A percentile compares a stretch with the other conserved stretches of the same genome.
Conservation (phyloP, 1,284 basidiomycete genomes). For the Ceratobasidium sp. region DNA sequence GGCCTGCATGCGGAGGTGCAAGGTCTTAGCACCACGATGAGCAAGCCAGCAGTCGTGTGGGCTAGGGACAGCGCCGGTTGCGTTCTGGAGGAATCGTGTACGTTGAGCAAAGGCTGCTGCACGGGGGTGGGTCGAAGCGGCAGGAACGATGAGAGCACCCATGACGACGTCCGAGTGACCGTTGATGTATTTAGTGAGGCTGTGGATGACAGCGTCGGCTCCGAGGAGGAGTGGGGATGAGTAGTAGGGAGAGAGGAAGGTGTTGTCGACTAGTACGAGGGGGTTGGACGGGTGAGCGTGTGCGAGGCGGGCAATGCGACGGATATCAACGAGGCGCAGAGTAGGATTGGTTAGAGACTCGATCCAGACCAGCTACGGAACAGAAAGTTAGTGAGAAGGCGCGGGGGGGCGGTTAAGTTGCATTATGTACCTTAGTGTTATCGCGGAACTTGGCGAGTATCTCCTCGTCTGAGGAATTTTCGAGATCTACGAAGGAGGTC, state of each 20-base stretch:
- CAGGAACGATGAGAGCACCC: conserved; percentile 82
- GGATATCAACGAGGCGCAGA: conserved; percentile 86
- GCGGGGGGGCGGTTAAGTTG: conserved; percentile 5
- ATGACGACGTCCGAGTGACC: conserved; percentile 94
- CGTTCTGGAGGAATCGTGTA: conserved; percentile 93
- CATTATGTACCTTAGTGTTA: conserved; percentile 80
- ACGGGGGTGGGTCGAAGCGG: conserved; percentile 60
- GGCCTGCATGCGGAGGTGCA: conserved; percentile 86
- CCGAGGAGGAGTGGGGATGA: conserved; percentile 88
- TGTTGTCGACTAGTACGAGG: conserved; percentile 91
- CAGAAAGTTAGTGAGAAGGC: conserved; percentile 26
- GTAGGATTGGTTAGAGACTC: conserved; percentile 97
- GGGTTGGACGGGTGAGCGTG: conserved; percentile 69
- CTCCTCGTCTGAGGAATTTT: conserved; percentile 73
- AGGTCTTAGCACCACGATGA: conserved; percentile 92
- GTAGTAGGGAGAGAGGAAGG: conserved; percentile 93
- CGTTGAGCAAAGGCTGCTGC: conserved; percentile 61
- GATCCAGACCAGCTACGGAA: conserved; percentile 89
- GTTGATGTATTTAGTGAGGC: conserved; percentile 91
- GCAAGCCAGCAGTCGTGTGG: conserved; percentile 93
- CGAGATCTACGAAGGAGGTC: conserved; percentile 89
- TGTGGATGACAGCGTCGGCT: conserved; percentile 86
- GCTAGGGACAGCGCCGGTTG: conserved; percentile 89
- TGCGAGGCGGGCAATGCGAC: conserved; percentile 72
- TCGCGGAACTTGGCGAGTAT: conserved; percentile 74